Evolutionary conservation across 2,329 filamentous ascomycete species (phyloP).

Genomic region (Coniochaeta ligniaria): DNA sequence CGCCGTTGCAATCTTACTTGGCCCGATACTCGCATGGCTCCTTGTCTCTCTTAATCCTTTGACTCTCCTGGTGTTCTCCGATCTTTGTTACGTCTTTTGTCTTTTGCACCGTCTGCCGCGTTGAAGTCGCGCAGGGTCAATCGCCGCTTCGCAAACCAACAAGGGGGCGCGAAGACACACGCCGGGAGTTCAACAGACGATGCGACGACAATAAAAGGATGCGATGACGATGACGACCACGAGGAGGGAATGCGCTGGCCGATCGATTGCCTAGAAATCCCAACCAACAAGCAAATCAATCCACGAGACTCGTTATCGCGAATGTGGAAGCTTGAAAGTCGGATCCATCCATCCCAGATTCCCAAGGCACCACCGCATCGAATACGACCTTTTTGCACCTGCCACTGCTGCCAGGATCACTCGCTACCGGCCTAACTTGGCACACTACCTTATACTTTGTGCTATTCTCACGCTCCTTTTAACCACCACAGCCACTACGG

Average conservation of each 20-base stretch:
- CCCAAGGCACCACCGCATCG: slow-evolving; percentile 1
- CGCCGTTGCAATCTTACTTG: slow-evolving; percentile 1
- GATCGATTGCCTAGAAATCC: background rate
- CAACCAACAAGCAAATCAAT: background rate
- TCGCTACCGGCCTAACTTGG: slow-evolving; percentile 1
- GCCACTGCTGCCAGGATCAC: slow-evolving; percentile 1
- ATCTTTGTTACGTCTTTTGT: background rate
- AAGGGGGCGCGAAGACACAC: background rate
- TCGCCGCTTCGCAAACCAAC: background rate
- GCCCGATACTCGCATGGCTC: background rate
- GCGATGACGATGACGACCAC: background rate
- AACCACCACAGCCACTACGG: slow-evolving; percentile 19
- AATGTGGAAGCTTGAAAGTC: background rate
- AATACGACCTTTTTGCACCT: slow-evolving; percentile 2
- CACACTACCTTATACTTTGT: slow-evolving; percentile 1
- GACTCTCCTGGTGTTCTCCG: background rate
- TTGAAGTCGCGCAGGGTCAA: background rate
- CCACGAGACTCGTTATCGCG: background rate
- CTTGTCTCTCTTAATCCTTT: background rate
- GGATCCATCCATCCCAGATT: background rate
- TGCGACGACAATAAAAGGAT: background rate
- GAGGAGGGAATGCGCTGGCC: background rate
- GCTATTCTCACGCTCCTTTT: slow-evolving; percentile 11
- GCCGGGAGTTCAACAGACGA: background rate
- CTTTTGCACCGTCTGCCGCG: background rate